Evolutionary conservation across 2,329 filamentous ascomycete genomes (phyloP), one percentile per base, ranked within the genome.

Genomic region (Hypoxylon sp.): DNA sequence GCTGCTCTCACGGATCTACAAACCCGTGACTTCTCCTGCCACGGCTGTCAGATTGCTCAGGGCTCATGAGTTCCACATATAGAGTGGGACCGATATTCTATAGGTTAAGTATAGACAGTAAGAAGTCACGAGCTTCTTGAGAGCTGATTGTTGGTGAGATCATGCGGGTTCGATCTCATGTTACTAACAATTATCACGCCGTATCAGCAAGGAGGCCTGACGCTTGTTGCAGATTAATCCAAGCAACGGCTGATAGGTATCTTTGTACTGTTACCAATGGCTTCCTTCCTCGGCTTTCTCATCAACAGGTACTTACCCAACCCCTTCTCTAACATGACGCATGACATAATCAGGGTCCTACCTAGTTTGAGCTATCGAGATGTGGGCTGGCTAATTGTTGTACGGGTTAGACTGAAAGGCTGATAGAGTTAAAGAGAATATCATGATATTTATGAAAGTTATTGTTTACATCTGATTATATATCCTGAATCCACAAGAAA

Each of bases 1-100:
- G 66, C 66, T 62, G 66, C 66, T 69, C 66, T 65, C 42, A 57
- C 57, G 42, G 66, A 68, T 68, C 66, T 57, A 53, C 66, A 58
- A 26, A 9, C 37, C 35, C 50, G 29, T 35, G n/a, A 24, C 37
- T n/a, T n/a, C 42, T 35, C 52, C 59, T 48, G 10, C 53, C 29
- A 19, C 44, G 19, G 26, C 57, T 39, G 51, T 48, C 63, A 52
- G 57, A 57, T 17, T n/a, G 19, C n/a, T 48, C 31, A 55, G 19
- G 8, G 26, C n/a, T 48, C 31, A 44, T 31, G 22, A 19, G 50
- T 22, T 44, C 55, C 58, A 46, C 55, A 42, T 42, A 24, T 13
- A 42, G 17, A 47, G 62, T 55, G 62, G 62, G 55, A 48, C 62
- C 24, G 2, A 33, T 39, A 17, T 31, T 54, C n/a, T 52, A 22